Evolutionary conservation across 352 stramenopile genomes (phyloP), one percentile per base, ranked within the genome.

Genomic region (Globisporangium perplexum): DNA sequence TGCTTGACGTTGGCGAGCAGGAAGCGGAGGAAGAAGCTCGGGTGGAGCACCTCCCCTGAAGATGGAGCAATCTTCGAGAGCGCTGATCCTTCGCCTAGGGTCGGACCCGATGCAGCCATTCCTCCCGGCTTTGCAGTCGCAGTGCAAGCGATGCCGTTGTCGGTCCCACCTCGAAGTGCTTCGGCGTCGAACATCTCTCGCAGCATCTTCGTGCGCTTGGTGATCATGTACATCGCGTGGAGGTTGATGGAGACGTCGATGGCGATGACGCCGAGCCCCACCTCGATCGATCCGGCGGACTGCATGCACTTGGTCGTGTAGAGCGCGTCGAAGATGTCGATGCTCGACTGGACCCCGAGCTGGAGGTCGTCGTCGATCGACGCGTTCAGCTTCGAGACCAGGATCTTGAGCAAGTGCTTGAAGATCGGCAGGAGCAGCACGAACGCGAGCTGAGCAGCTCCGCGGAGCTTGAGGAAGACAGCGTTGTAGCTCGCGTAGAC

Each of bases 241-340:
- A 22, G 14, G 15, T 49, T 56, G 8, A 24, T n/a, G 4, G 15
- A 24, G 8, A 48, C 10, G 41, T 56, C 39, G 38, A 56, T 3
- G 18, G 7, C 4, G 30, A 42, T 42, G 39, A 56, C 8, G 12
- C 38, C 50, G 3, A 38, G 10, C 0, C 38, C 18, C 14, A 56
- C 39, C 10, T 28, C 7, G 20, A 50, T 7, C 14, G 39, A 41
- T 7, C 41, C 50, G 0, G 26, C 14, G 0, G 50, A 56, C 23
- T 56, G 50, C 50, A 56, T 56, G 30, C 50, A 49, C 14, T 49
- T 77, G 22, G 38, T 63, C 17, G 48, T 58, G 18, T 77, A 74
- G 17, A 73, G 64, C 23, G 57, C 71, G 0, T 73, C 66, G 4
- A 63, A 50, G 18, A 71, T 57, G n/a, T 70, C 63, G 46, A 71